These are phyloP conservation scores for Salmacisia buchloeana DNA, from an alignment of 1,284 basidiomycete genomes.

Conservation along the genomic window DNA sequence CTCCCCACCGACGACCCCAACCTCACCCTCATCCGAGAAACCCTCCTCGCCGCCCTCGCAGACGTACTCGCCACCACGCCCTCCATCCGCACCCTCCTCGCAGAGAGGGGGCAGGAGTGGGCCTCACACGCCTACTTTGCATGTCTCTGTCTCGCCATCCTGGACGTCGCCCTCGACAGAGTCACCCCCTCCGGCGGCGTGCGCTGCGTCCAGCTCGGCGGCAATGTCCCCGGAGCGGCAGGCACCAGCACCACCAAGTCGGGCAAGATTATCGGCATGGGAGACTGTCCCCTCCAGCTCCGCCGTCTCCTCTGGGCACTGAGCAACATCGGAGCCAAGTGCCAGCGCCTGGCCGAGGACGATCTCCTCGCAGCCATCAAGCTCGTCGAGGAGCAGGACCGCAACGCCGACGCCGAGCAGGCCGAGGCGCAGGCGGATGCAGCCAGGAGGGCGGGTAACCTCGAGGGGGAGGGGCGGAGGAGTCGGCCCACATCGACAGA, in stretches of 20 bases:
- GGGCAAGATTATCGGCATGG: slow-evolving; percentile 4
- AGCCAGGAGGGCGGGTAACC: not conserved
- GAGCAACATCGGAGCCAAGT: slow-evolving; percentile 1
- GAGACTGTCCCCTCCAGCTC: not conserved
- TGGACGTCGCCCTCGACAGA: slow-evolving; percentile 12
- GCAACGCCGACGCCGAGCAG: not conserved
- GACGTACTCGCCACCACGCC: slow-evolving; percentile 13
- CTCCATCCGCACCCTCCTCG: slow-evolving; percentile 1
- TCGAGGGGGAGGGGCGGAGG: not conserved
- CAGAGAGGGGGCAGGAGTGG: not conserved
- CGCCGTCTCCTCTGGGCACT: not conserved
- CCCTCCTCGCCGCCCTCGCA: slow-evolving; percentile 11
- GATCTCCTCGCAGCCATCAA: not conserved
- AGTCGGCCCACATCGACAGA: not conserved
- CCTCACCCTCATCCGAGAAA: slow-evolving; percentile 14
- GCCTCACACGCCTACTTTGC: slow-evolving; percentile 12
- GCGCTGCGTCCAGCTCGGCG: not conserved
- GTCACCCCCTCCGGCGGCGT: slow-evolving; percentile 6
- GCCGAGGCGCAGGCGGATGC: not conserved
- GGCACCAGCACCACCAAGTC: no score
- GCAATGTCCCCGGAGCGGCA: no score
- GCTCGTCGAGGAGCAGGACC: not conserved
- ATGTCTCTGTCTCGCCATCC: slow-evolving; percentile 12
- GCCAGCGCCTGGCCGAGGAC: not conserved
- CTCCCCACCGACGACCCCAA: slow-evolving; percentile 7